These are phyloP conservation scores for Melampsora americana DNA, from an alignment of 1,284 basidiomycete species.

Conservation along the genomic window DNA sequence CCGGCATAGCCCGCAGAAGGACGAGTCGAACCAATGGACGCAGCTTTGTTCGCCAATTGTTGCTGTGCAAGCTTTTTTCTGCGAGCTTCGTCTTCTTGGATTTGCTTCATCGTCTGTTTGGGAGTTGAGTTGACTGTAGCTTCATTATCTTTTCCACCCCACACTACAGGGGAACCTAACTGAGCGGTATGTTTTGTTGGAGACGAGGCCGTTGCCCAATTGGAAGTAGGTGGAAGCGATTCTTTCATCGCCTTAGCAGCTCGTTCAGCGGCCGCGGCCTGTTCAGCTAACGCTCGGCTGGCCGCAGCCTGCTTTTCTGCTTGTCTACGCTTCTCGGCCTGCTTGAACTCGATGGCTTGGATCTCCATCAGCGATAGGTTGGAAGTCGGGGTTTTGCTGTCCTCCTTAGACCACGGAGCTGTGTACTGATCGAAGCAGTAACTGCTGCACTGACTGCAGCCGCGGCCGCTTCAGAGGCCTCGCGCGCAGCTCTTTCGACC, in stretches of 20 bases:
- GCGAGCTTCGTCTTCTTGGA: conserved; percentile 80
- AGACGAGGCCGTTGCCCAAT: conserved; percentile 37
- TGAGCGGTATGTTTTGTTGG: neutral
- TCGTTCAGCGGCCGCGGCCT: conserved; percentile 57
- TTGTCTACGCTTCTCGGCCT: conserved; percentile 68
- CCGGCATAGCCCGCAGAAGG: conserved; percentile 23
- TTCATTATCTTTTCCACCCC: conserved; percentile 35
- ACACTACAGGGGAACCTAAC: conserved; percentile 11
- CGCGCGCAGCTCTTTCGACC: conserved; percentile 36
- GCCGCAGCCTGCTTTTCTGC: conserved; percentile 60
- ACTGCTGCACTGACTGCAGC: conserved; percentile 32
- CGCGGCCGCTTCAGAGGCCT: conserved; percentile 37
- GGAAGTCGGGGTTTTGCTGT: neutral
- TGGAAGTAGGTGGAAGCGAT: conserved; percentile 47
- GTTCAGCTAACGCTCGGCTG: conserved; percentile 22
- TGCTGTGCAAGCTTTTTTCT: conserved; percentile 54
- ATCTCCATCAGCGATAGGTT: conserved; percentile 71
- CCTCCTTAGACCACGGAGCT: conserved; percentile 40
- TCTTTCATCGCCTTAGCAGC: conserved; percentile 48
- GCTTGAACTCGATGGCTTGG: conserved; percentile 85
- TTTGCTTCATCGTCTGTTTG: conserved; percentile 97
- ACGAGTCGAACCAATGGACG: conserved; percentile 45
- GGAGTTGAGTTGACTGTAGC: conserved; percentile 50
- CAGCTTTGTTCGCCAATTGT: conserved; percentile 52
- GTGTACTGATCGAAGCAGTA: conserved; percentile 25